Evolutionary conservation across 768 basidiomycete genomes (phyloP), one percentile per base, ranked within the genome.

Genomic region (Mycena maculata): DNA sequence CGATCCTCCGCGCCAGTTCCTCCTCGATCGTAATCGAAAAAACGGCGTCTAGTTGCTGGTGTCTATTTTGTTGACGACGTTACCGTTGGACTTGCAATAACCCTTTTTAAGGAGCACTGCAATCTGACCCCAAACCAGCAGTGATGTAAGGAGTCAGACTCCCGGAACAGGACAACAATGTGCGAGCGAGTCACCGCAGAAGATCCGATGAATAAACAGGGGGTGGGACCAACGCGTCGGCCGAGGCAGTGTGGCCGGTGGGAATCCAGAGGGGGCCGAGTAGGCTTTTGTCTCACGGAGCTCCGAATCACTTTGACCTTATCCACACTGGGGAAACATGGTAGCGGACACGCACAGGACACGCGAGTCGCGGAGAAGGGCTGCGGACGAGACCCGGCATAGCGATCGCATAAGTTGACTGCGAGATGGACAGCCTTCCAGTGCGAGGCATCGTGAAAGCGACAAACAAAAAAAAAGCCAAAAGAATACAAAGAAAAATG

Each of bases 361-460:
- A 53, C 50, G 22, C 44, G 25, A 55, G 3, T 4, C 12, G 30
- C 30, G 28, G 47, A 54, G 41, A 45, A 4, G 22, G 42, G 60
- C 65, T 67, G 65, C 65, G 65, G 65, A 67, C 44, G 9, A 58
- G 63, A 56, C 27, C 53, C 45, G 63, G 48, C 60, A 42, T 41
- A 28, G 45, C 44, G 50, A 60, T 54, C 49, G 45, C 38, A 31
- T 22, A 36, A 18, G 42, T 9, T 42, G 13, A 36, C 33, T 13
- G 33, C 33, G 33, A 6, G 8, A 36, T 47, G 65, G 22, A 67
- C 66, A 67, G 60, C 60, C 66, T 54, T 42, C 16, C 20, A 10
- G 31, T 39, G 28, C 47, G 48, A 47, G 39, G 54, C 27, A 8
- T 48, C 33, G 31, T 28, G n/a, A n/a, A 25, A 48, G 15, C 5